phyloP scores from a whole-genome alignment of 73 alveolate genomes.

The Paramecium primaurelia region DNA sequence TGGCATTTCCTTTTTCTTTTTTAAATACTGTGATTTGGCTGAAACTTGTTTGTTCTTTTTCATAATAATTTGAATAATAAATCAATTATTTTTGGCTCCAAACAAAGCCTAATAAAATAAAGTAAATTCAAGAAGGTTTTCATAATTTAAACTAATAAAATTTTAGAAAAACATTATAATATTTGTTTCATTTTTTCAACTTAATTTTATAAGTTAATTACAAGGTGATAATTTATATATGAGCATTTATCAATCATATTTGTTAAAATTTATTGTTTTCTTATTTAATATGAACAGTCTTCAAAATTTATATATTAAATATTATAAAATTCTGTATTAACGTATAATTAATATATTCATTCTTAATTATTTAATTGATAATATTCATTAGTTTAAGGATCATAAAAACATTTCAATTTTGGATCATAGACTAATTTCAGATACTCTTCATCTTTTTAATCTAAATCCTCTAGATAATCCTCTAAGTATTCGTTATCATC shows the following conservation, averaged over 20 bases:
- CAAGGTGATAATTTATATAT: too few relatives aligned
- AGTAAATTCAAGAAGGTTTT: neutral
- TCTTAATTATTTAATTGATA: constrained; percentile 22
- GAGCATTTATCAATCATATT: too few relatives aligned
- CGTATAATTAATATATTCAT: neutral
- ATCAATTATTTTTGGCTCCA: neutral
- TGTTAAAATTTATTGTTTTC: too few relatives aligned
- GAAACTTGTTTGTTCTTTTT: neutral
- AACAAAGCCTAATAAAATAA: neutral
- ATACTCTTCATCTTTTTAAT: neutral
- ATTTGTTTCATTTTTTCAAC: neutral
- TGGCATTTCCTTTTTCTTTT: neutral
- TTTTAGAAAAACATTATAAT: neutral
- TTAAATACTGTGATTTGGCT: neutral
- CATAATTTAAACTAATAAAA: neutral
- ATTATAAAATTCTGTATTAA: too few relatives aligned
- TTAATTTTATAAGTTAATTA: too few relatives aligned
- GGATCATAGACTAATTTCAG: constrained; percentile 18
- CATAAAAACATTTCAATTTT: constrained; percentile 2
- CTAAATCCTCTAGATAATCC: neutral
- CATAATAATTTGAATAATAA: neutral
- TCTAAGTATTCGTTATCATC: neutral
- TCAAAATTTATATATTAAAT: too few relatives aligned
- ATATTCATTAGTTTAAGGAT: constrained; percentile 30
- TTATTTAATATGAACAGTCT: too few relatives aligned